Conservation (phyloP, 2,329 filamentous ascomycete genomes). For the Xylogone sp. region DNA sequence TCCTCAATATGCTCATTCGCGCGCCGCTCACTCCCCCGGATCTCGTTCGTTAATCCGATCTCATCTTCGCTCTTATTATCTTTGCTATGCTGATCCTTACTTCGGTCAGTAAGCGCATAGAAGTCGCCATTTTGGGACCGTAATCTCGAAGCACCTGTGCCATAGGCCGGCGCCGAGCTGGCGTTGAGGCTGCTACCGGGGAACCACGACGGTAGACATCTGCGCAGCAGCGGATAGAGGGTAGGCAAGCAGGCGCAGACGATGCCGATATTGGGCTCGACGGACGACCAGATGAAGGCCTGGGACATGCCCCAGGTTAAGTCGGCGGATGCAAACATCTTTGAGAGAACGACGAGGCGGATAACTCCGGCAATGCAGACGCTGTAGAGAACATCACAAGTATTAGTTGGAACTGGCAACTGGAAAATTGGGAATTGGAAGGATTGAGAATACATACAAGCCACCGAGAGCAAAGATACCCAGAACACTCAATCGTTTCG, state of each 20-base stretch:
- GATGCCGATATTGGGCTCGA: conserved; percentile 9
- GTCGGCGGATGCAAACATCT: conserved; percentile 18
- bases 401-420: background rate
- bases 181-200: background rate
- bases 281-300: conserved; percentile 19
- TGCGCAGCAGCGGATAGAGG: background rate
- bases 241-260: conserved; percentile 12
- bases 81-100: background rate
- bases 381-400: background rate
- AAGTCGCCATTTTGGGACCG: background rate
- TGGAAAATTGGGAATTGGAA: background rate
- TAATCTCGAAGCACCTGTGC: background rate
- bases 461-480: conserved; percentile 17
- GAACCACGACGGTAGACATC: background rate
- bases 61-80: background rate
- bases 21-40: background rate
- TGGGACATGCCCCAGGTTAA: conserved; percentile 27
- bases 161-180: background rate
- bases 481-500: no score
- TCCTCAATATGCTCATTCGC: background rate
- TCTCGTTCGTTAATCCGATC: background rate
- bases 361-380: conserved; percentile 9
- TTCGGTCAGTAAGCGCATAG: background rate
- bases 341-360: conserved; percentile 17
- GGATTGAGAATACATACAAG: conserved; percentile 13